phyloP scores from a whole-genome alignment of 2,329 filamentous ascomycete species.

The Dactylellina leptospora region DNA sequence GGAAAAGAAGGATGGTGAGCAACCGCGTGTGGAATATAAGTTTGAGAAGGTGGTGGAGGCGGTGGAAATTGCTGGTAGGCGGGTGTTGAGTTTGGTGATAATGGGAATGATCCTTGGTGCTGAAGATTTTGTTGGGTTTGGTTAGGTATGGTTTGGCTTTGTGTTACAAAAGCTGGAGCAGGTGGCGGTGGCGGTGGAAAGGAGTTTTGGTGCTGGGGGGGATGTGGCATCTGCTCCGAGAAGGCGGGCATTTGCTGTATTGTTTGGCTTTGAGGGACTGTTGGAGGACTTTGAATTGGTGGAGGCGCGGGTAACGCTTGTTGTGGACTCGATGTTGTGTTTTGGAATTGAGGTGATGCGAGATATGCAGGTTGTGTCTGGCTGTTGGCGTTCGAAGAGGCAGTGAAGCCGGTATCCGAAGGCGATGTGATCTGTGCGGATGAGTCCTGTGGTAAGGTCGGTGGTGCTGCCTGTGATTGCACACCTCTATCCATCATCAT shows the following conservation, averaged over 20 bases:
- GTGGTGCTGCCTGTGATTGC: neutral
- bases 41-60: slow-evolving; percentile 10
- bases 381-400: neutral
- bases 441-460: neutral
- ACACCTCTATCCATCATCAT: slow-evolving; percentile 14
- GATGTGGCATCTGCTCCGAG: neutral
- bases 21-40: slow-evolving; percentile 1
- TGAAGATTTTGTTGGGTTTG: neutral
- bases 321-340: too few species aligned
- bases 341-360: neutral
- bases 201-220: slow-evolving; percentile 1
- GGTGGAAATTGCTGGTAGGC: slow-evolving; percentile 11
- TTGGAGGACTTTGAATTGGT: neutral
- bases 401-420: too few species aligned
- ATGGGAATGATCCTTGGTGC: slow-evolving; percentile 3
- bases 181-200: neutral
- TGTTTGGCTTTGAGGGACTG: neutral
- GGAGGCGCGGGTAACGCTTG: neutral
- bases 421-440: neutral
- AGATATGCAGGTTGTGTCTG: neutral
- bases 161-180: neutral
- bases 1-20: slow-evolving; percentile 6
- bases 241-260: neutral
- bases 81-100: neutral
- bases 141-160: slow-evolving; percentile 1